Base-by-base conservation (phyloP, 768 basidiomycete genomes). In the Lactarius quietus region DNA sequence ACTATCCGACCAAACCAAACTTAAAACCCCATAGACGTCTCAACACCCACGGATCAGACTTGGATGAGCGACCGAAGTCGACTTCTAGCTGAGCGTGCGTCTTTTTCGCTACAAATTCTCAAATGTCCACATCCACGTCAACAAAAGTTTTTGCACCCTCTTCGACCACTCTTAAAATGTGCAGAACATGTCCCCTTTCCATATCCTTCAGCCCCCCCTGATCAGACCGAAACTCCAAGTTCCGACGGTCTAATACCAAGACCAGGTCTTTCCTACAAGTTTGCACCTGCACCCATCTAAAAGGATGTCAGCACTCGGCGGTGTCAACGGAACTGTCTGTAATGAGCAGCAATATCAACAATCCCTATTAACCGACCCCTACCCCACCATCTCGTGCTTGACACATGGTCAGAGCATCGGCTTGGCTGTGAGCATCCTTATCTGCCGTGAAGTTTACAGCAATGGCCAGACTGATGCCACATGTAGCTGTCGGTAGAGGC, bases 381-480 rank as follows among this genome's bases (percentile, higher is more conserved):
- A 45, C 45, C 51, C 65, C 20, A 10, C 51, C 0, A 68, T 69
- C 26, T 43, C 55, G 23, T 78, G 75, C 55, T 61, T 78, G 31
- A 75, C 74, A 10, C 72, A 74, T 3, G 75, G 75, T 12, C 67
- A 79, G 45, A 74, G 72, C 61, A 78, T 79, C 57, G 78, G 76
- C 2, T 68, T 79, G 39, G 76, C 76, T 10, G 78, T 79, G 58
- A 45, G 68, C 9, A 28, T n/a, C 20, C 29, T 65, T n/a, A 4
- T 33, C 35, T 43, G 41, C 52, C 58, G 1, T 9, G 1, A 14
- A 6, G 23, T 52, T 26, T 18, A 17, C n/a, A n/a, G n/a, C n/a
- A n/a, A 20, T 26, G 7, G 54, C 55, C 54, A 10, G 52, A 23
- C 36, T 58, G 31, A 41, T 35, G 48, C 41, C 48, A 20, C 41